Evolutionary conservation across 805 yeast genomes (phyloP), one percentile per base, ranked within the genome.

Genomic region (Schizosaccharomyces japonicus): DNA sequence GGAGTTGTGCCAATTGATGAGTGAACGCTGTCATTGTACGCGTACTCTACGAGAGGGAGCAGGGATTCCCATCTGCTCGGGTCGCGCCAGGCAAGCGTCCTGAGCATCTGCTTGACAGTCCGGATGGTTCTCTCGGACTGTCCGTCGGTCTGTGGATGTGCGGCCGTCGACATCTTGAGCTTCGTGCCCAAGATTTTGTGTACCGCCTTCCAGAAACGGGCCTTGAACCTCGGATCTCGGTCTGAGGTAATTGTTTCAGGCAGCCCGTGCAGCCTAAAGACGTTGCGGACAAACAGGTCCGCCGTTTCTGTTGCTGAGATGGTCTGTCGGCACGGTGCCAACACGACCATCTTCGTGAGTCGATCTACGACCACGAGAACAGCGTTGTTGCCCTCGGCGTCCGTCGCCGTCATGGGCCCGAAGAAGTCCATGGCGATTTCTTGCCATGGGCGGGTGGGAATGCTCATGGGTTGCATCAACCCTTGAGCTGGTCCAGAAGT

Each of bases 341-440:
- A 55, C 29, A 48, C 55, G 8, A 50, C 52, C 23, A 48, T 36
- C 44, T 55, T 55, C 1, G 58, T 48, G 13, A 55, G 40, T 23
- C 52, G 36, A 46, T 54, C 53, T 1, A 54, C 55, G 5, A 55
- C 51, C 3, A 53, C 56, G 2, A 52, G 13, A 15, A 55, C 45
- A 4, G 44, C 17, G 33, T 55, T 47, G 23, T 25, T 39, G 4
- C 51, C 51, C 4, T 44, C 26, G 6, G 39, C n/a, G 1, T 52
- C 53, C 4, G 44, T 17, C 15, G 53, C 23, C 4, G 50, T 53
- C 11, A 48, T 33, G 3, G 54, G 27, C n/a, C n/a, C n/a, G n/a
- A n/a, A n/a, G 34, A 55, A 49, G 34, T 54, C 57, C 53, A 54
- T 47, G 7, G 52, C n/a, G n/a, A n/a, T n/a, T n/a, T n/a, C n/a